Conservation (phyloP, 768 basidiomycete genomes). For the Lyophyllum atratum region DNA sequence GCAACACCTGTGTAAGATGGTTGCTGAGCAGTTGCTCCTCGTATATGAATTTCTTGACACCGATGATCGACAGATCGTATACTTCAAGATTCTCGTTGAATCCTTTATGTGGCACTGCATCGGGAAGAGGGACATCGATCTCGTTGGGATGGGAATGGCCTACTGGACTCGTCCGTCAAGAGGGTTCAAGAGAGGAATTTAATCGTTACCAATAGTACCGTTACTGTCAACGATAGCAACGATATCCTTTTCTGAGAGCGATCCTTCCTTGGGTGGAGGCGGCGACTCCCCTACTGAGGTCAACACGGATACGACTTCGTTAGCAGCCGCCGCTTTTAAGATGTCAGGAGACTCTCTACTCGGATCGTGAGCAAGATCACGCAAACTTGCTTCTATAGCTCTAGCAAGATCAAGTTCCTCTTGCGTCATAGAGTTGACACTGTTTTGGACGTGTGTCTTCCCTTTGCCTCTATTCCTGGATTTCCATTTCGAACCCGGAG, state of each 20-base stretch:
- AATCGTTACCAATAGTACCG: neutral
- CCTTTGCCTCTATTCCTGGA: conserved; percentile 21
- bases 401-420: conserved; percentile 46
- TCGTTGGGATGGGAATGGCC: neutral
- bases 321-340: neutral
- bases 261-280: too few species aligned
- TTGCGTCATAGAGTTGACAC: conserved; percentile 6
- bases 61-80: conserved; percentile 53
- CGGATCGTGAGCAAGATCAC: conserved; percentile 16
- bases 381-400: conserved; percentile 50
- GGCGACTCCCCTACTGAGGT: neutral
- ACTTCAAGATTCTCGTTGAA: conserved; percentile 7
- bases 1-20: conserved; percentile 55
- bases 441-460: neutral
- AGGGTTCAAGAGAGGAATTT: neutral
- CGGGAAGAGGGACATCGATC: neutral
- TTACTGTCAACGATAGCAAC: neutral
- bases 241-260: too few species aligned
- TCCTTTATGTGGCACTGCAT: neutral
- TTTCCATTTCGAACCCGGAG: conserved; percentile 17
- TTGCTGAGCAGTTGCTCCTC: conserved; percentile 52
- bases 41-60: conserved; percentile 59
- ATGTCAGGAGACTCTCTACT: neutral
- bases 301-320: neutral
- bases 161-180: neutral